Percentiles rank a stretch among this genome's conserved stretches.
Conservation (phyloP, 371 early-diverging fungal species). For the Syncephalastrum contaminatum region DNA sequence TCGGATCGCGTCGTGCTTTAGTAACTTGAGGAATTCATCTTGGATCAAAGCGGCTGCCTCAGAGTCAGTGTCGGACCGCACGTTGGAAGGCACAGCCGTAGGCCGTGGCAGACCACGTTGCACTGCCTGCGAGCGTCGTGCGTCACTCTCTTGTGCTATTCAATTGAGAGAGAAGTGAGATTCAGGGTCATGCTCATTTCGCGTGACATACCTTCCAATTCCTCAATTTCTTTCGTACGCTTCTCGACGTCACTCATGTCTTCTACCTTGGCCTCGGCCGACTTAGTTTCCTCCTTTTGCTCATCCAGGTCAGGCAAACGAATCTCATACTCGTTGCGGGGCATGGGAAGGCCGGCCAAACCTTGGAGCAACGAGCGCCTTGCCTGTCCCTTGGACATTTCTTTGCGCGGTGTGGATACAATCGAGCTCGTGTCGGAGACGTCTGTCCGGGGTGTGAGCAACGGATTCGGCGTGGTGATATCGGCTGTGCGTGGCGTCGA, state of each 20-base stretch:
- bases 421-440: conserved; percentile 32
- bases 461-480: conserved; percentile 85
- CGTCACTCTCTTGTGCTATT: conserved; percentile 47
- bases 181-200: background rate
- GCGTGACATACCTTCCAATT: conserved; percentile 23
- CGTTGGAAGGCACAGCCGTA: conserved; percentile 24
- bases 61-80: conserved; percentile 19
- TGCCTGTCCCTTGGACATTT: conserved; percentile 50
- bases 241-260: conserved; percentile 73
- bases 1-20: conserved; percentile 68
- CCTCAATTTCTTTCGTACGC: conserved; percentile 42
- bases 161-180: background rate
- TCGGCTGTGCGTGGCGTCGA: conserved; percentile 59
- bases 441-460: conserved; percentile 60
- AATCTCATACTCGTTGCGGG: conserved; percentile 93
- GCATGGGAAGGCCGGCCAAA: conserved; percentile 79
- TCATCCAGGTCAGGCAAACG: conserved; percentile 74
- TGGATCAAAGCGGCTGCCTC: conserved; percentile 51
- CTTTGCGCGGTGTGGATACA: conserved; percentile 53
- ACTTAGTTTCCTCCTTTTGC: conserved; percentile 31
- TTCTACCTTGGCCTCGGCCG: conserved; percentile 26
- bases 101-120: conserved; percentile 84
- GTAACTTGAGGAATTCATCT: conserved; percentile 60
- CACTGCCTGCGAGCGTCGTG: conserved; percentile 72
- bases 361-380: conserved; percentile 53